Base-by-base conservation (phyloP, 1,284 basidiomycete species). In the Naganishia cerealis region DNA sequence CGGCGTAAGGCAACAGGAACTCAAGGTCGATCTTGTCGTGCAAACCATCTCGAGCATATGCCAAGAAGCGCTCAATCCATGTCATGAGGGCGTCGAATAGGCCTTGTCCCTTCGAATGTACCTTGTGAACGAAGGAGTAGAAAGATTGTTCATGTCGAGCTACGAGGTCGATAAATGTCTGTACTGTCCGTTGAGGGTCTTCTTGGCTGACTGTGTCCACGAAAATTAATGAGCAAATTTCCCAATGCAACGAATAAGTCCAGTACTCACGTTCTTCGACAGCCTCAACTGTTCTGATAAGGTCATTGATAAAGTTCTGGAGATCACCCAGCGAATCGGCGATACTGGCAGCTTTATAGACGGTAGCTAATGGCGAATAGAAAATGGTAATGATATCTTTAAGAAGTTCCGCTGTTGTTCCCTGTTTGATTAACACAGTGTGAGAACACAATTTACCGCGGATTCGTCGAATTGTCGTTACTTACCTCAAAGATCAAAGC, bases 331-430 rank as follows among this genome's bases (percentile, higher is more conserved):
- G 79, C 1, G 93, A 96, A 77, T 99, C 95, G 12, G 91, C 90
- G 66, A 99, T 97, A 77, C 91, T 97, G 5, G 96, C 96, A 4
- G 95, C 95, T 76, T 92, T 90, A 83, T 99, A 99, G 1, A 99
- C 96, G 75, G 95, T 92, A 0, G 96, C 96, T n/a, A 99, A 84
- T 0, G 96, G 96, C 0, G 94, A 83, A 80, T 99, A 99, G 81
- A 99, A 99, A 71, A 99, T 99, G 13, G 96, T 98, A 74, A 99
- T 94, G 71, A 99, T 98, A 78, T 99, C 96, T 81, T 95, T 98
- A 74, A 99, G 83, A 48, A 99, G 82, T 57, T 98, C 95, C 3
- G 96, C 88, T 0, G 96, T 99, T 50, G 89, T 90, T 15, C 94
- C 94, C 92, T 95, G 71, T 46, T 26, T n/a, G 43, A 36, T 40